Conservation (phyloP, 2,329 filamentous ascomycete genomes). For the Phoma herbarum region DNA sequence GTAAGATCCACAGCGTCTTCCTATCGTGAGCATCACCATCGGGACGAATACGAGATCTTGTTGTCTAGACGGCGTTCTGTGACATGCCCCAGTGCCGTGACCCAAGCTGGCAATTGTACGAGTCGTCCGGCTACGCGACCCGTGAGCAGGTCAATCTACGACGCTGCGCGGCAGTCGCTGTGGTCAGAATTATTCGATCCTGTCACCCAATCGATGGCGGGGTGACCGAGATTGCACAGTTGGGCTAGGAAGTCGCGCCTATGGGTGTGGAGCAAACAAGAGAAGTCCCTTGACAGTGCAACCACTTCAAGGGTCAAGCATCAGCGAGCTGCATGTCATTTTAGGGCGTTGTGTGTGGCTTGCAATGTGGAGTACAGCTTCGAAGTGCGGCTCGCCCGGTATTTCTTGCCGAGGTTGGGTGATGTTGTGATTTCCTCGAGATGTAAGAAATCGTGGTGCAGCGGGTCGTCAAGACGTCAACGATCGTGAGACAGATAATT, state of each 20-base stretch:
- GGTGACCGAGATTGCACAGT: conserved; percentile 23
- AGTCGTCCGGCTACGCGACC: conserved; percentile 1
- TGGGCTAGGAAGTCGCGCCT: conserved; percentile 22
- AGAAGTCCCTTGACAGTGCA: conserved; percentile 26
- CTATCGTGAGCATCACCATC: conserved; percentile 19
- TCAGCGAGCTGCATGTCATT: conserved; percentile 36
- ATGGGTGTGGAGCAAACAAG: conserved; percentile 31
- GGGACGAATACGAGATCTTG: conserved; percentile 12
- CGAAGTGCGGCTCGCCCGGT: conserved; percentile 28
- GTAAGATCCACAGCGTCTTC: conserved; percentile 27
- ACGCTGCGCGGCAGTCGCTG: conserved; percentile 7
- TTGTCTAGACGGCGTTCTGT: conserved; percentile 7
- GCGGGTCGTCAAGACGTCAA: conserved; percentile 17
- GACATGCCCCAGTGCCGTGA: conserved; percentile 3
- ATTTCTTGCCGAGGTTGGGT: conserved; percentile 26
- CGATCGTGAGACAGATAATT: background rate
- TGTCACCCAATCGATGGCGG: conserved; percentile 21
- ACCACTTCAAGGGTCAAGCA: conserved; percentile 21
- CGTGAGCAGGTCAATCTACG: background rate
- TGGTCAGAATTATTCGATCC: conserved; percentile 5
- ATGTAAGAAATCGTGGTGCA: conserved; percentile 12
- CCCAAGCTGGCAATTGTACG: conserved; percentile 13
- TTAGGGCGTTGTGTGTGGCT: conserved; percentile 27
- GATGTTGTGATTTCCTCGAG: conserved; percentile 10
- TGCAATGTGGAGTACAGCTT: conserved; percentile 28